Evolutionary conservation across 805 yeast species (phyloP), one percentile per base, ranked within the genome.

Genomic region (Metschnikowia cerradonensis): DNA sequence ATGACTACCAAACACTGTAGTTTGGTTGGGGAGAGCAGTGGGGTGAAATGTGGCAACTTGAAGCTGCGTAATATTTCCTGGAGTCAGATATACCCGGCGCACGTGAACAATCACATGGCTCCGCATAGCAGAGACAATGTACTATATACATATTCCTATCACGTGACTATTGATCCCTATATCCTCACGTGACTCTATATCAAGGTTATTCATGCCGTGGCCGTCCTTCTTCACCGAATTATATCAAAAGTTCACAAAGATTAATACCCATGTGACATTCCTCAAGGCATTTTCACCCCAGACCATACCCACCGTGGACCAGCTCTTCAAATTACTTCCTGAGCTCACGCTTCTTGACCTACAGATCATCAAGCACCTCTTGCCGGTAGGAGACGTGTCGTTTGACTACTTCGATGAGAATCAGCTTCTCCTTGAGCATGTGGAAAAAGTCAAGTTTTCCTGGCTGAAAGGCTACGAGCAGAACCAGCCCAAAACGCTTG

Each of bases 351-450:
- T 67, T 10, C 66, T 73, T 8, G 96, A 89, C 63, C 75, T 86
- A 34, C 88, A 95, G 1, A 73, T 76, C 50, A 75, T 91, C 32
- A 79, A 75, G 41, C 76, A 71, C 7, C 60, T 90, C 6, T 64
- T 88, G 1, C 96, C 96, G 0, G 71, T 78, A 26, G 92, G 87
- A 45, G 79, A 88, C 11, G 70, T 82, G 2, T 83, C 84, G 60
- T 72, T 61, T 47, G 87, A 82, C 46, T 91, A 88, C 63, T 83
- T 86, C 41, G 96, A 91, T 64, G 90, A 86, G 62, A 84, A 85
- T 60, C 91, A 84, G 57, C 61, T 83, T 10, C 52, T 63, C 45
- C 67, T 77, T 34, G 71, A 75, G 14, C 63, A 76, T 40, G 75
- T 70, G 8, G 80, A 78, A 46, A 72, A 72, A 49, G 73, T 76